A percentile compares a stretch with the other conserved stretches of the same genome.
phyloP scores from a whole-genome alignment of 176 grass and related monocot genomes.

The Rhynchospora tenuis region DNA sequence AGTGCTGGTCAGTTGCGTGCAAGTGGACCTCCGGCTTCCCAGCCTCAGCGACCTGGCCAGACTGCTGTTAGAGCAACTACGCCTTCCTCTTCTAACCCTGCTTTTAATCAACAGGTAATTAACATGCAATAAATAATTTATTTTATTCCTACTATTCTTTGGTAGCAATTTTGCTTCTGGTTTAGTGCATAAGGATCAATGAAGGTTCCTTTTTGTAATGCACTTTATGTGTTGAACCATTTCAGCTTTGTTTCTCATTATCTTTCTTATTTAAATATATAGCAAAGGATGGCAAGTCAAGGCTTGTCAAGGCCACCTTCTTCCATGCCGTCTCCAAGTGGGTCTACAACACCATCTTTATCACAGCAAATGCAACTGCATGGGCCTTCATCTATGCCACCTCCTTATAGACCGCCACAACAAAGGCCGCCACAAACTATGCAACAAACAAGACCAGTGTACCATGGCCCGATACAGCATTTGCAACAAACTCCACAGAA shows the following conservation, averaged over 20 bases:
- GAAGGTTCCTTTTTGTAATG: neutral
- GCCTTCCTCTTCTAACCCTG: slow-evolving; percentile 54
- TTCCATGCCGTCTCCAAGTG: slow-evolving; percentile 33
- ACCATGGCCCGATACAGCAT: slow-evolving; percentile 35
- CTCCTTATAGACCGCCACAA: slow-evolving; percentile 53
- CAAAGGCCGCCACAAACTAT: slow-evolving; percentile 52
- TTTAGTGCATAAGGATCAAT: neutral
- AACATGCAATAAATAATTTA: slow-evolving; percentile 2
- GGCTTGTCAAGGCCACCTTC: slow-evolving; percentile 52
- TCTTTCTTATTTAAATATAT: slow-evolving; percentile 30
- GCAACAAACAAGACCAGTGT: slow-evolving; percentile 50
- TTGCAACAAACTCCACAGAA: slow-evolving; percentile 46
- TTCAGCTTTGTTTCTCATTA: slow-evolving; percentile 1
- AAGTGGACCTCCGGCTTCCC: slow-evolving; percentile 34
- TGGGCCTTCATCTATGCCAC: slow-evolving; percentile 13
- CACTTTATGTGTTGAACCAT: neutral
- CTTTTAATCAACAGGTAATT: slow-evolving; percentile 61
- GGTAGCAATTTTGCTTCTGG: slow-evolving; percentile 15
- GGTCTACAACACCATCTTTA: neutral
- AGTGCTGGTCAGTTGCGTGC: slow-evolving; percentile 59
- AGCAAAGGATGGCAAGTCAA: slow-evolving; percentile 54
- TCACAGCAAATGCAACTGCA: slow-evolving; percentile 47
- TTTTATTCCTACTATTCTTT: slow-evolving; percentile 8
- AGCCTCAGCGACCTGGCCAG: slow-evolving; percentile 47
- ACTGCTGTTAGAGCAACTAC: slow-evolving; percentile 41